A percentile compares a stretch with the other conserved stretches of the same genome.
Conservation (phyloP, 768 basidiomycete species). For the Suillus subluteus region DNA sequence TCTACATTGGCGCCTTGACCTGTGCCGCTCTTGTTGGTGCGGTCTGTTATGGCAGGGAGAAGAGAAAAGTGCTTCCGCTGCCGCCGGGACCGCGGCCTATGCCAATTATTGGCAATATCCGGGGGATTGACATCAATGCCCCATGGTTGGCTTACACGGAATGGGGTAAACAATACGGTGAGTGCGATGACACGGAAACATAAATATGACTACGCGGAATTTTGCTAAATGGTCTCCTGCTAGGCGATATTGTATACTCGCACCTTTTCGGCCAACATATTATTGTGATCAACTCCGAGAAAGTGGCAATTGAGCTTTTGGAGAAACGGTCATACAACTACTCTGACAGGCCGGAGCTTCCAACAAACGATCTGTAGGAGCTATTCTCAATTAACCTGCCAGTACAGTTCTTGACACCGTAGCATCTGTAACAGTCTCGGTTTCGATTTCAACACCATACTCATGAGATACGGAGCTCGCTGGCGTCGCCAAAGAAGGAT, state of each 20-base stretch:
- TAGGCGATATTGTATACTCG: conserved; percentile 32
- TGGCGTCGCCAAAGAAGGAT: conserved; percentile 41
- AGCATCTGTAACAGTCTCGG: conserved; percentile 25
- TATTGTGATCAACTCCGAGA: conserved; percentile 31
- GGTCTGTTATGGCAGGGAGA: conserved; percentile 9
- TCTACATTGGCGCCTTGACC: conserved; percentile 18
- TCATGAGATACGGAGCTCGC: conserved; percentile 40
- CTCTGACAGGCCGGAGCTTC: conserved; percentile 34
- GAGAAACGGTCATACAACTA: conserved; percentile 32
- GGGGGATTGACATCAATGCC: conserved; percentile 15
- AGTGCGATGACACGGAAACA: background rate
- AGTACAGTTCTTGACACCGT: conserved; percentile 8
- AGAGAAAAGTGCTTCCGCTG: conserved; percentile 15
- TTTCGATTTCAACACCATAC: conserved; percentile 36
- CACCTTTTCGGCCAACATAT: conserved; percentile 27
- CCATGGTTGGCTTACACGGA: conserved; percentile 26
- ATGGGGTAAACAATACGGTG: conserved; percentile 24
- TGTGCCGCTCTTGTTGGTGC: conserved; percentile 14
- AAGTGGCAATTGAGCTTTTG: conserved; percentile 30
- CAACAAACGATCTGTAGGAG: conserved; percentile 25
- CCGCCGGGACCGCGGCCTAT: conserved; percentile 27
- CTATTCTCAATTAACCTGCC: background rate
- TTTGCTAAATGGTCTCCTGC: background rate
- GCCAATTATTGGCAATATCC: conserved; percentile 25
- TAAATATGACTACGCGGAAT: background rate